Percentiles rank a stretch among this genome's conserved stretches.
These are phyloP conservation scores for Aureobasidium sp. DNA, from an alignment of 2,329 filamentous ascomycete genomes.

Conservation along the genomic window DNA sequence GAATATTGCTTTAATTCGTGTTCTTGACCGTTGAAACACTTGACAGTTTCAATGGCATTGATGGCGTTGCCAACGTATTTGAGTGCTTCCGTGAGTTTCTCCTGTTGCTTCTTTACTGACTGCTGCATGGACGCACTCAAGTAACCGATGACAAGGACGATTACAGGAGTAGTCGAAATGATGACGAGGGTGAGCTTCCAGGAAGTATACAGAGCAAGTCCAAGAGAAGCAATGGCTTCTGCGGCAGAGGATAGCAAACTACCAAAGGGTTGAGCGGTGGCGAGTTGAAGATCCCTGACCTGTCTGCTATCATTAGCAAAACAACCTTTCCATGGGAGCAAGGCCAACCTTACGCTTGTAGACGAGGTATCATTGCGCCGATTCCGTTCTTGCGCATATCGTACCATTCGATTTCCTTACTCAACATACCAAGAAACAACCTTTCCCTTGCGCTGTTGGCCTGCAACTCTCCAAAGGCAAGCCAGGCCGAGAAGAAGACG, in stretches of 20 bases:
- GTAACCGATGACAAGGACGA: constrained; percentile 52
- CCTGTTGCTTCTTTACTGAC: constrained; percentile 63
- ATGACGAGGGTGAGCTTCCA: constrained; percentile 81
- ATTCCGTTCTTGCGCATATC: constrained; percentile 66
- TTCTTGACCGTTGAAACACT: constrained; percentile 71
- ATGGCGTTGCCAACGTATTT: constrained; percentile 66
- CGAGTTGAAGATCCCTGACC: constrained; percentile 71
- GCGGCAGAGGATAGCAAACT: constrained; percentile 57
- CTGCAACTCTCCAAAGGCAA: constrained; percentile 74
- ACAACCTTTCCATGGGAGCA: not conserved
- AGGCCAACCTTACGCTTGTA: constrained; percentile 59
- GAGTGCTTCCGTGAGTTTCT: constrained; percentile 60
- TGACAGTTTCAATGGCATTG: constrained; percentile 73
- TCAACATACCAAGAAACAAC: constrained; percentile 63
- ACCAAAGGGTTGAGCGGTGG: constrained; percentile 73
- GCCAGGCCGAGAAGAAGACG: constrained; percentile 62
- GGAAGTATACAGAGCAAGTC: constrained; percentile 68
- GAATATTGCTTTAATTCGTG: constrained; percentile 63
- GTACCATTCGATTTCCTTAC: constrained; percentile 74
- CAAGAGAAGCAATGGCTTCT: constrained; percentile 59
- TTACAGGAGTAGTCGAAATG: constrained; percentile 64
- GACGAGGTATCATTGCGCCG: constrained; percentile 60
- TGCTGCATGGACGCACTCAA: constrained; percentile 56
- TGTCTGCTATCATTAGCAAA: constrained; percentile 50
- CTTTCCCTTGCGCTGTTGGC: constrained; percentile 57